A percentile compares a stretch with the other conserved stretches of the same genome.
phyloP scores from a whole-genome alignment of 345 rosid genomes.

The Erysimum cheiranthoides region DNA sequence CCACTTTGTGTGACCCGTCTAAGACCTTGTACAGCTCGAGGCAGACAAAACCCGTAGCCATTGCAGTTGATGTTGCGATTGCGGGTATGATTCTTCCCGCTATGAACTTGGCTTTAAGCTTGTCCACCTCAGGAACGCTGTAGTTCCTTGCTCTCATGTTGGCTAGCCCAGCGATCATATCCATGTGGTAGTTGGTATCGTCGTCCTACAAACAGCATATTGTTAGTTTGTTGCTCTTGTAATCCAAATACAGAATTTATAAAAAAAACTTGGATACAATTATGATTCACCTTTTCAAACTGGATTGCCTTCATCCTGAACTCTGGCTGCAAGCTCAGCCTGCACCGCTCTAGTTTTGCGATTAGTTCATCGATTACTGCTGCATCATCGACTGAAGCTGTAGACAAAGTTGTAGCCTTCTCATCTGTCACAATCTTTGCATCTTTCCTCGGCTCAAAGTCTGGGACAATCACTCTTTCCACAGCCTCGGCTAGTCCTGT shows the following conservation, averaged over 20 bases:
- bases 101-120: slow-evolving; percentile 95
- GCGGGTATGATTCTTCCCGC: slow-evolving; percentile 99
- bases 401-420: slow-evolving; percentile 77
- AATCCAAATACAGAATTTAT: not conserved
- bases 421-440: slow-evolving; percentile 91
- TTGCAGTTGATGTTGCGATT: slow-evolving; percentile 94
- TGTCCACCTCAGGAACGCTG: slow-evolving; percentile 94
- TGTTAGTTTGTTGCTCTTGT: slow-evolving; percentile 2
- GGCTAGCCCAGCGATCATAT: slow-evolving; percentile 93
- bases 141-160: slow-evolving; percentile 99
- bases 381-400: slow-evolving; percentile 86
- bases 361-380: slow-evolving; percentile 72
- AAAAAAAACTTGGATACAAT: not conserved
- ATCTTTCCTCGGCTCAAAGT: slow-evolving; percentile 84
- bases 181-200: slow-evolving; percentile 98
- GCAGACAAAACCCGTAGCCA: slow-evolving; percentile 98
- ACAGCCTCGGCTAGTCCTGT: slow-evolving; percentile 70
- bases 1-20: slow-evolving; percentile 72
- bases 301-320: slow-evolving; percentile 93
- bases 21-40: slow-evolving; percentile 95
- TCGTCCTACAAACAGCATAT: slow-evolving; percentile 71
- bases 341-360: slow-evolving; percentile 69
- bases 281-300: slow-evolving; percentile 83
- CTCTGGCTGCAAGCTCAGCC: slow-evolving; percentile 56
- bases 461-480: slow-evolving; percentile 79